These are phyloP conservation scores for Lodderomyces theae DNA, from an alignment of 1,139 yeast species.

Conservation along the genomic window DNA sequence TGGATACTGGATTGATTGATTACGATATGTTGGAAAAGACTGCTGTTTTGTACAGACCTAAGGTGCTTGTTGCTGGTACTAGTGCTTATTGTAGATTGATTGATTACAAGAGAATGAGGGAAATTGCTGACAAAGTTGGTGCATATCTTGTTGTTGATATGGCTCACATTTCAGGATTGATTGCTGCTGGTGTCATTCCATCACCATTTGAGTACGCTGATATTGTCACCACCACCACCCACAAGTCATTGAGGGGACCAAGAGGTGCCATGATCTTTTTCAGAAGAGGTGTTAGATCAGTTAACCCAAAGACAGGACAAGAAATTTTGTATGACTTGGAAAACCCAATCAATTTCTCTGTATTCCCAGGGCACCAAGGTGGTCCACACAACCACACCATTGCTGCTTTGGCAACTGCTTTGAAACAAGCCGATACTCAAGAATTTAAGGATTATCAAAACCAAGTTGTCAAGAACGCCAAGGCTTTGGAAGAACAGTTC, in stretches of 20 bases:
- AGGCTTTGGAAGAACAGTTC: conserved; percentile 76
- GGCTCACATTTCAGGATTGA: conserved; percentile 97
- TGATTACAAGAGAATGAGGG: conserved; percentile 94
- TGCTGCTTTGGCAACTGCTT: conserved; percentile 94
- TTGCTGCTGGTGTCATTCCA: conserved; percentile 95
- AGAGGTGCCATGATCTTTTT: conserved; percentile 99
- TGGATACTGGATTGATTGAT: conserved; percentile 89
- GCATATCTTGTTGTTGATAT: conserved; percentile 95
- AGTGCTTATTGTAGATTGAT: conserved; percentile 95
- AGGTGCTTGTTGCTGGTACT: conserved; percentile 94
- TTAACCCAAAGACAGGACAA: conserved; percentile 88
- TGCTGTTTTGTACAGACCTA: conserved; percentile 89
- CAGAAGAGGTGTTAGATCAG: conserved; percentile 92
- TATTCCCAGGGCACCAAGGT: conserved; percentile 99
- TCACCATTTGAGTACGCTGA: conserved; percentile 96
- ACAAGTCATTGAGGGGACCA: conserved; percentile 97
- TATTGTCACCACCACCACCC: conserved; percentile 97
- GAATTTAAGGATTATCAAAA: conserved; percentile 89
- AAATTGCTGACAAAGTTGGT: conserved; percentile 94
- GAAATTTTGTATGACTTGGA: conserved; percentile 88
- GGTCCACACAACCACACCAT: conserved; percentile 99
- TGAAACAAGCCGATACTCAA: conserved; percentile 89
- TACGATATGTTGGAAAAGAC: conserved; percentile 91
- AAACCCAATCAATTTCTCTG: conserved; percentile 93
- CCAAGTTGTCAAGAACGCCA: conserved; percentile 86